phyloP scores from a whole-genome alignment of 352 stramenopile species.

The Pythium aphanidermatum region DNA sequence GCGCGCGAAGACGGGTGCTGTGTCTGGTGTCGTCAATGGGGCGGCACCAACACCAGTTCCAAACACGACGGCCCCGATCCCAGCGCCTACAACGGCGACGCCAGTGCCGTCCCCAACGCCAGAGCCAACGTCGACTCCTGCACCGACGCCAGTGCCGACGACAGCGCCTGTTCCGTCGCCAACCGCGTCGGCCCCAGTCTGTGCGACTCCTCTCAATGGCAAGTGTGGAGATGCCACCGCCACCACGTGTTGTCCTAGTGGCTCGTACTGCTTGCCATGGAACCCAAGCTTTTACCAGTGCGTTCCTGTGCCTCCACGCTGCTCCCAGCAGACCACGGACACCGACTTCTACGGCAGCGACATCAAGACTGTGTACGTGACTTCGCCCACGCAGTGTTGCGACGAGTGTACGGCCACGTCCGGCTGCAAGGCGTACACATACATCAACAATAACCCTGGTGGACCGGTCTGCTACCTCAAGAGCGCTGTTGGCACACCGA shows the following conservation, averaged over 20 bases:
- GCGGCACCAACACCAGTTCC: neutral
- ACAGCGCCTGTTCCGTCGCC: neutral
- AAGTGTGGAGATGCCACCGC: constrained; percentile 16
- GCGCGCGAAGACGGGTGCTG: constrained; percentile 11
- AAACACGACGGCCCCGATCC: neutral
- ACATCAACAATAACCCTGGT: constrained; percentile 34
- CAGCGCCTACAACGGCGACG: neutral
- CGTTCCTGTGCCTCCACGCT: constrained; percentile 24
- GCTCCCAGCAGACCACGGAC: constrained; percentile 34
- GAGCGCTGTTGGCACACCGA: constrained; percentile 4
- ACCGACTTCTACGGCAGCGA: constrained; percentile 35
- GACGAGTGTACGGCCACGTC: constrained; percentile 22
- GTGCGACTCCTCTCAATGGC: constrained; percentile 9
- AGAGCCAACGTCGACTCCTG: neutral
- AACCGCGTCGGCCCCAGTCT: constrained; percentile 2
- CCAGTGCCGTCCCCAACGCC: no score
- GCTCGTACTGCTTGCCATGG: constrained; percentile 44
- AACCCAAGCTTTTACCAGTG: constrained; percentile 41
- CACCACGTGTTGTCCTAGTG: constrained; percentile 29
- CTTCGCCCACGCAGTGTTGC: constrained; percentile 34
- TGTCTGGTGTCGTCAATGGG: constrained; percentile 20
- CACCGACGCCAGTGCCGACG: neutral
- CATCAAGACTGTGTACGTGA: constrained; percentile 33
- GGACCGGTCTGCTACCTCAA: constrained; percentile 24
- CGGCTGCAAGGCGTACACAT: constrained; percentile 45